Evolutionary conservation across 1,139 yeast genomes (phyloP), one percentile per base, ranked within the genome.

Genomic region (Candida gigantensis): DNA sequence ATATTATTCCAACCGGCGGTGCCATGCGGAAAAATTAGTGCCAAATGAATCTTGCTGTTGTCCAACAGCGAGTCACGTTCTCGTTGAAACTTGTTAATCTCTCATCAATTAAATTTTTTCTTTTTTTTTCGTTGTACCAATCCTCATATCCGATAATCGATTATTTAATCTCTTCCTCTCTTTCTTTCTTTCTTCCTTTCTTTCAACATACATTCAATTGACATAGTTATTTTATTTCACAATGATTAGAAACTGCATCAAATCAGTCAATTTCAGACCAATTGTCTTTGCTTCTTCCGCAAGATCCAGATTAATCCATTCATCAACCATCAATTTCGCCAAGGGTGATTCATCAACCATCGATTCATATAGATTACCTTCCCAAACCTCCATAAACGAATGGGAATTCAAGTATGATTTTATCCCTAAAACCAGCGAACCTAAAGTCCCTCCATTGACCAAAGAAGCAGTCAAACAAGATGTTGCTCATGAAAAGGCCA

Each of bases 321-420:
- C 36, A 12, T 20, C 44, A n/a, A 3, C 28, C 8, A 15, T 34
- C 2, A 27, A 11, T 13, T 30, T 32, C n/a, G 71, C 74, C 35
- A 71, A 71, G 44, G 70, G 72, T 37, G 77, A 71, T 47, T n/a
- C 57, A 4, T 69, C 76, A 13, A 61, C 74, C 34, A 71, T 71
- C 44, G 77, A 71, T 51, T 65, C 74, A 11, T 69, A 45, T 51
- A 60, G 53, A 44, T 60, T 71, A 36, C 77, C 77, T 13, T 68
- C 74, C 3, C 77, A 71, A 45, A 66, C 75, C 2, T 70, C 75
- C 24, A 66, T 71, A 50, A 63, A 62, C 50, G 72, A 75, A 54
- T 62, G 72, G 69, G 77, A 68, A 47, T 76, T 74, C 59, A 74
- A 72, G 50, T 75, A 76, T 50, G 76, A 71, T 51, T 71, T 66